Conservation (phyloP, 2,329 filamentous ascomycete species). For the Lanzia echinophila region DNA sequence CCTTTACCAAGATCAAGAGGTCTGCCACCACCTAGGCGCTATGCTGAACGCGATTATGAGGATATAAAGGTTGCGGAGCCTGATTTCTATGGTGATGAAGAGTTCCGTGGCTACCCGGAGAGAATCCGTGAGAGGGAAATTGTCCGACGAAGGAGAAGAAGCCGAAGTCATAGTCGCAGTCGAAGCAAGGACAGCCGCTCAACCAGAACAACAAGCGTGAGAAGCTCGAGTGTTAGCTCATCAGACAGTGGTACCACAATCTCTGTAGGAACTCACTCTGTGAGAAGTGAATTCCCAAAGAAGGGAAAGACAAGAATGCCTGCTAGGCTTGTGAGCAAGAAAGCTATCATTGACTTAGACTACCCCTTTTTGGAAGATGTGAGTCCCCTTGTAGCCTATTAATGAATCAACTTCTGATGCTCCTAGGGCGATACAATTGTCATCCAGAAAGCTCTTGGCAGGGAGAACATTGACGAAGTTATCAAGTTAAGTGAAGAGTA, state of each 20-base stretch:
- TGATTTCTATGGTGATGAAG: constrained; percentile 64
- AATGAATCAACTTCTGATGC: constrained; percentile 29
- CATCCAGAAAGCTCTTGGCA: constrained; percentile 76
- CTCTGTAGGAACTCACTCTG: too few relatives aligned
- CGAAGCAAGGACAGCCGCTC: constrained; percentile 25
- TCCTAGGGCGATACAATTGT: constrained; percentile 70
- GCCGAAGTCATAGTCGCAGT: constrained; percentile 18
- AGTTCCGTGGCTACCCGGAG: constrained; percentile 57
- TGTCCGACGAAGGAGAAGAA: constrained; percentile 38
- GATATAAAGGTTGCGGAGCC: constrained; percentile 63
- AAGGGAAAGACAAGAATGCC: constrained; percentile 90
- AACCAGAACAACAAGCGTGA: constrained; percentile 21
- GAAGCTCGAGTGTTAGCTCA: constrained; percentile 38
- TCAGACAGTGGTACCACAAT: constrained; percentile 36
- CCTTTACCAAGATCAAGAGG: constrained; percentile 59
- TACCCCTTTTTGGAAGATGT: constrained; percentile 88
- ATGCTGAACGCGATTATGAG: constrained; percentile 52
- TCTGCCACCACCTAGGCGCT: constrained; percentile 52
- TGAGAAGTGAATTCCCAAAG: constrained; percentile 63
- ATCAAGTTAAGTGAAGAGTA: constrained; percentile 77
- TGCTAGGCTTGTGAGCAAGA: constrained; percentile 68
- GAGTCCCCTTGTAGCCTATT: constrained; percentile 26
- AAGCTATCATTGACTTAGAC: constrained; percentile 74
- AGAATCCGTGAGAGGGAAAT: constrained; percentile 56
- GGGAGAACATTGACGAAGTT: constrained; percentile 86